These are phyloP conservation scores for Biscogniauxia marginata DNA, from an alignment of 2,329 filamentous ascomycete genomes.

Conservation along the genomic window DNA sequence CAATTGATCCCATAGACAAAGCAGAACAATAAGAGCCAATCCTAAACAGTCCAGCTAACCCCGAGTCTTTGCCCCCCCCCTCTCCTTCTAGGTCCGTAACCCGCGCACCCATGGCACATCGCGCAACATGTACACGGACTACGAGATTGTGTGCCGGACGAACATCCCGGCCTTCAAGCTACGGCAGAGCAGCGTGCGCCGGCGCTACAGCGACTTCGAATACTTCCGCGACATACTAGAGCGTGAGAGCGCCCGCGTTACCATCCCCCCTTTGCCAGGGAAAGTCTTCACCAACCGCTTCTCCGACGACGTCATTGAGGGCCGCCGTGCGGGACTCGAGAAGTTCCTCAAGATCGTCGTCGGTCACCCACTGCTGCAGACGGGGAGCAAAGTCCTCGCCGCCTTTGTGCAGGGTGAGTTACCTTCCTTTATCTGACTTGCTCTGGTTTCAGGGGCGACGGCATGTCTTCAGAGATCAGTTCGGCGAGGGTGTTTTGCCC, in stretches of 20 bases:
- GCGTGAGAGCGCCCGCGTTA: slow-evolving; percentile 89
- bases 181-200: slow-evolving; percentile 80
- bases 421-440: slow-evolving; percentile 9
- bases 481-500: too few species aligned
- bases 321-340: slow-evolving; percentile 85
- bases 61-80: neutral
- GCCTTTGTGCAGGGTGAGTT: slow-evolving; percentile 90
- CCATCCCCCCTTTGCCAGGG: slow-evolving; percentile 90
- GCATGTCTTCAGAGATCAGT: neutral
- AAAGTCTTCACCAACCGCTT: slow-evolving; percentile 99
- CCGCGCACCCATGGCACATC: slow-evolving; percentile 93
- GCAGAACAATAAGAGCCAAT: neutral
- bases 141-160: slow-evolving; percentile 95
- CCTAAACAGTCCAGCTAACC: neutral
- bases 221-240: slow-evolving; percentile 98
- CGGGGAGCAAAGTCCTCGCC: slow-evolving; percentile 92
- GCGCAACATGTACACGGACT: slow-evolving; percentile 96
- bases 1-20: neutral
- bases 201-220: slow-evolving; percentile 97
- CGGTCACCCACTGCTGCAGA: slow-evolving; percentile 93
- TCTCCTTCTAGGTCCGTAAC: slow-evolving; percentile 70
- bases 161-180: slow-evolving; percentile 99
- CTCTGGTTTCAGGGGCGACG: too few species aligned
- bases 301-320: slow-evolving; percentile 97
- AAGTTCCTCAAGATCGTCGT: slow-evolving; percentile 97